Evolutionary conservation across 805 yeast genomes (phyloP).

Genomic region (Kazachstania psychrophila): DNA sequence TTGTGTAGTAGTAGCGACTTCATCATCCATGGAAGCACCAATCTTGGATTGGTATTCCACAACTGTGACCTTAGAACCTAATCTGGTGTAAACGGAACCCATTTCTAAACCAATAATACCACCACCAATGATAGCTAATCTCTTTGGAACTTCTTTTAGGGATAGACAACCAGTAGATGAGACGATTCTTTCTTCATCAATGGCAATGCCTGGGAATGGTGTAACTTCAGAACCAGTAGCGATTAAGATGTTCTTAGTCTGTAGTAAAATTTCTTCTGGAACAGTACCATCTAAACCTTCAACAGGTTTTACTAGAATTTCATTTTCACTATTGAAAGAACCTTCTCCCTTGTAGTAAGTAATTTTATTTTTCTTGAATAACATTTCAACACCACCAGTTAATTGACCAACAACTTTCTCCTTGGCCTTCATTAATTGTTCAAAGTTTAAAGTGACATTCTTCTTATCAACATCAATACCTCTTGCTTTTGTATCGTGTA

Average conservation of each 20-base stretch:
- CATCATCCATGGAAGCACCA: slow-evolving; percentile 98
- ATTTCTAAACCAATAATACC: slow-evolving; percentile 99
- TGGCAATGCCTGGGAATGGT: slow-evolving; percentile 95
- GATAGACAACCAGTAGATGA: slow-evolving; percentile 88
- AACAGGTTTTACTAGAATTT: slow-evolving; percentile 69
- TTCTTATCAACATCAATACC: slow-evolving; percentile 70
- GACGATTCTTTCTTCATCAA: slow-evolving; percentile 95
- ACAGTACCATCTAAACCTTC: slow-evolving; percentile 73
- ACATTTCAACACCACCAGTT: slow-evolving; percentile 89
- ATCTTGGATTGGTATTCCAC: slow-evolving; percentile 82
- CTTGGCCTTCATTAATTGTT: slow-evolving; percentile 80
- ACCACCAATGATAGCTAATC: slow-evolving; percentile 90
- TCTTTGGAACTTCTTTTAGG: slow-evolving; percentile 85
- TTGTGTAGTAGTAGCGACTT: slow-evolving; percentile 83
- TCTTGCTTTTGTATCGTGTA: slow-evolving; percentile 72
- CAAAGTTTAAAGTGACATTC: slow-evolving; percentile 67
- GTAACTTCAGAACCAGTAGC: slow-evolving; percentile 99
- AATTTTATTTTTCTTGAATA: slow-evolving; percentile 92
- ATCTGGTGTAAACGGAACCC: slow-evolving; percentile 95
- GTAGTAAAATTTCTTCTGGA: slow-evolving; percentile 50
- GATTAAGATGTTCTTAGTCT: slow-evolving; percentile 81
- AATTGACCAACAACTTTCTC: slow-evolving; percentile 81
- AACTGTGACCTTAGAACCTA: slow-evolving; percentile 92
- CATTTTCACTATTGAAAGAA: slow-evolving; percentile 73
- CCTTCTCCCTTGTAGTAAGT: slow-evolving; percentile 92